These are phyloP conservation scores for Rhodofomes roseus DNA, from an alignment of 1,284 basidiomycete species.

Conservation along the genomic window DNA sequence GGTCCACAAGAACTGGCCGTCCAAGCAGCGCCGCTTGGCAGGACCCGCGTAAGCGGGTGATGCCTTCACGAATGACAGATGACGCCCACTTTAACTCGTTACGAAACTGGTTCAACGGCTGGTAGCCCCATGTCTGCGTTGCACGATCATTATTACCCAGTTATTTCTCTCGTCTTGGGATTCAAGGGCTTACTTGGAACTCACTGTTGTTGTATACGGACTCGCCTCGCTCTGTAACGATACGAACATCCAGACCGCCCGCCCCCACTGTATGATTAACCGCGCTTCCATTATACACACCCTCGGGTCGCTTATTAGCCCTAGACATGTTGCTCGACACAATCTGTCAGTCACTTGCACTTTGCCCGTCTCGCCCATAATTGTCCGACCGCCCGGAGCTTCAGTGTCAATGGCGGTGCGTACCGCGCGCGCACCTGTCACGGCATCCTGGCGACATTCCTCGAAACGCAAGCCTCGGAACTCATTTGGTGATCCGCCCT, in stretches of 20 bases:
- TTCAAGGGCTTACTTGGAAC: constrained; percentile 4
- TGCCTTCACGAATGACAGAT: not conserved
- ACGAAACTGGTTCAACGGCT: not conserved
- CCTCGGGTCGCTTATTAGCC: not conserved
- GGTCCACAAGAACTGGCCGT: constrained; percentile 56
- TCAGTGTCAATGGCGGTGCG: not conserved
- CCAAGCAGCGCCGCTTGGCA: constrained; percentile 17
- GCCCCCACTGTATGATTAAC: not conserved
- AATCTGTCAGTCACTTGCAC: not conserved
- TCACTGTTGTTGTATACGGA: not conserved
- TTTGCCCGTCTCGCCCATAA: not conserved
- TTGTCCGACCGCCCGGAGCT: not conserved
- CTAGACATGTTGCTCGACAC: not conserved
- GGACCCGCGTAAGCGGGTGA: constrained; percentile 13
- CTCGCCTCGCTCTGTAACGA: constrained; percentile 4
- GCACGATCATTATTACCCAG: constrained; percentile 16
- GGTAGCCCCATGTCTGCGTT: not conserved
- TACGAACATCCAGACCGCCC: constrained; percentile 1
- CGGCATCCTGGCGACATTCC: not conserved
- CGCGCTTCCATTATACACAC: constrained; percentile 1
- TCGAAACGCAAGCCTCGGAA: not conserved
- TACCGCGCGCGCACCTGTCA: not conserved
- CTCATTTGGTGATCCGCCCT: too few species aligned
- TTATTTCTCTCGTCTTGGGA: constrained; percentile 2
- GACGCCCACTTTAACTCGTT: not conserved